Evolutionary conservation across 352 stramenopile species (phyloP), one percentile per base, ranked within the genome.

Genomic region (Phytophthora nicotianae): DNA sequence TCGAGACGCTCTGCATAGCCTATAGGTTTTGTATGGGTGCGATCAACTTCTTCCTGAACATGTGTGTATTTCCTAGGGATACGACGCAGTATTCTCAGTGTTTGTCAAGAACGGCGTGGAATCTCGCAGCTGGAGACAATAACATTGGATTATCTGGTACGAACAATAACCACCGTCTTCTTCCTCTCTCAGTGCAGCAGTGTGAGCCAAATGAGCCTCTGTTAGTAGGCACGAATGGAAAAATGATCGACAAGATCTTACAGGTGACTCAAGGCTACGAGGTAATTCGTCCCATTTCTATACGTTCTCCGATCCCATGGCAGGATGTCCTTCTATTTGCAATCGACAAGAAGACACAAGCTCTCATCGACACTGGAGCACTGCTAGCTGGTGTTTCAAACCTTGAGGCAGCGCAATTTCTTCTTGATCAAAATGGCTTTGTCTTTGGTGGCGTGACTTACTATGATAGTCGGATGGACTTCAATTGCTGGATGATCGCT

Each of bases 41-140:
- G n/a, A 88, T 97, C 63, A 92, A 96, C 21, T 97, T 97, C 53
- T 97, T 79, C 65, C 37, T 97, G 5, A 92, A 90, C 54, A 74
- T 51, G n/a, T 80, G 61, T 41, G 85, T 97, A 17, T 96, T 97
- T 46, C 85, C 87, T 5, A 57, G 38, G 3, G 89, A 98, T 51
- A 96, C 72, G 10, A 62, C 81, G 11, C 87, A 96, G 56, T 97
- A 88, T 55, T 77, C 81, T 17, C 52, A 82, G 1, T 74, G 86
- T 0, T 62, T 97, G 1, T 79, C 72, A 13, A 67, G 83, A 49
- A 96, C 73, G 11, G 71, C 89, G 10, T 97, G 89, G 88, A 78
- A 97, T 64, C 58, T 97, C 32, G 86, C 83, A 7, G 58, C 79
- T 13, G 89, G 88, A 3, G 50, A 67, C 0, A 70, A 60, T 0